These are phyloP conservation scores for Penicillium subrubescens DNA, from an alignment of 495 filamentous ascomycete species.

Conservation along the genomic window DNA sequence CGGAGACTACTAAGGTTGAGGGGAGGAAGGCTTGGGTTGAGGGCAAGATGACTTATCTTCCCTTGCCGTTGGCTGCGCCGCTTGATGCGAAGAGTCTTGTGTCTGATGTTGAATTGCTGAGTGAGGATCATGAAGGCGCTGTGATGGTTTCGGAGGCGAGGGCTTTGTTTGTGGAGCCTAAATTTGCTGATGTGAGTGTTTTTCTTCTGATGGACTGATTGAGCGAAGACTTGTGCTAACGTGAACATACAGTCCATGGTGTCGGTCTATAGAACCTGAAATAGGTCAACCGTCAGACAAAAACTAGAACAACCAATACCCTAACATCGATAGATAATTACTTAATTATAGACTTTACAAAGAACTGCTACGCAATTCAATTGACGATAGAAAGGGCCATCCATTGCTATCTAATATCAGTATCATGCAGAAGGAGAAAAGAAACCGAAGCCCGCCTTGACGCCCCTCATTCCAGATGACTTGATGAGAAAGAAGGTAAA, in stretches of 20 bases:
- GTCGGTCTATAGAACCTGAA: slow-evolving; percentile 36
- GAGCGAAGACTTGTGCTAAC: slow-evolving; percentile 17
- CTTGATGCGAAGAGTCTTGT: slow-evolving; percentile 6
- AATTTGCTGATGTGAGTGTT: slow-evolving; percentile 64
- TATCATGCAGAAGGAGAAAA: slow-evolving; percentile 16
- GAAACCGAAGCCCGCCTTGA: slow-evolving; percentile 19
- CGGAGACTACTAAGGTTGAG: slow-evolving; percentile 46
- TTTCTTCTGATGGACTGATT: neutral
- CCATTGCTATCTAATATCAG: slow-evolving; percentile 47
- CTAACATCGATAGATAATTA: neutral
- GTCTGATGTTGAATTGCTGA: slow-evolving; percentile 15
- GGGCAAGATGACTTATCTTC: slow-evolving; percentile 36
- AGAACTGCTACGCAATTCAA: neutral
- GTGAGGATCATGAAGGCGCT: slow-evolving; percentile 53
- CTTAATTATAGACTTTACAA: slow-evolving; percentile 2
- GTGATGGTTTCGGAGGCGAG: slow-evolving; percentile 72
- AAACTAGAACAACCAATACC: neutral
- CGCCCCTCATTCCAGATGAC: slow-evolving; percentile 26
- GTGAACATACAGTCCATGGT: slow-evolving; percentile 38
- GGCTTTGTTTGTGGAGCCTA: slow-evolving; percentile 88
- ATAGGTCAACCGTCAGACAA: neutral
- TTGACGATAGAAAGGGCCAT: slow-evolving; percentile 13
- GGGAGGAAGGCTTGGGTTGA: slow-evolving; percentile 47
- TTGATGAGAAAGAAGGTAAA: slow-evolving; percentile 12
- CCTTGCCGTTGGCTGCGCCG: slow-evolving; percentile 17